Base-by-base conservation (phyloP, 2,329 filamentous ascomycete species). In the Ophiostoma quercus region DNA sequence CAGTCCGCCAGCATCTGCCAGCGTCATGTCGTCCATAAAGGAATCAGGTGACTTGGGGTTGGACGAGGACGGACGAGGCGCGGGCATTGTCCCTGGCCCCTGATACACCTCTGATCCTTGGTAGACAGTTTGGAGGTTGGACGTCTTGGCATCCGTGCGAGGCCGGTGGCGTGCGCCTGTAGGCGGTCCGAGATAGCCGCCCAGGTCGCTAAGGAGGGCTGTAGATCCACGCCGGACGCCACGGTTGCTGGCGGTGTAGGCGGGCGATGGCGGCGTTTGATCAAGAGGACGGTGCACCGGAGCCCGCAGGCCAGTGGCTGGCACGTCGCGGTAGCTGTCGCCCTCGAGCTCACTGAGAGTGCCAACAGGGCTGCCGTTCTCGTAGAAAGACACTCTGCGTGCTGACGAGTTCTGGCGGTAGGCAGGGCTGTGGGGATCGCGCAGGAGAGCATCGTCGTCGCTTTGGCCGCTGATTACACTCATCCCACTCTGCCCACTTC, bases 321-420 rank as follows among this genome's bases (percentile, higher is more conserved):
- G 62, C 9, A 22, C 32, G n/a, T 39, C 34, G 16, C 14, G 62
- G 34, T 39, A 65, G 34, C 62, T 22, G 68, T 72, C 71, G 70
- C 68, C 74, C 47, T 77, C 79, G 73, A 84, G 83, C 25, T 83
- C 83, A 0, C 91, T 92, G 25, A 92, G 92, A 1, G 93, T 47
- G 73, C 84, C 83, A 22, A 96, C 80, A 0, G 96, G 80, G 0
- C 91, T 92, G 29, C 92, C 92, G 0, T 93, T 89, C 74, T 97
- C 94, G 75, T 94, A 93, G 77, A 97, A 94, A 0, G 91, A 92
- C 4, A 95, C 87, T 66, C 84, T 83, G 4, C 85, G 82, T 4
- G 86, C 74, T 11, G 79, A 77, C 3, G 79, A 80, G 69, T 80
- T 79, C 67, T 79, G 80, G 65, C 80, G 76, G 63, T 78, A 76